phyloP scores from a whole-genome alignment of 495 filamentous ascomycete species.

The Hypoxylon subgilvum region DNA sequence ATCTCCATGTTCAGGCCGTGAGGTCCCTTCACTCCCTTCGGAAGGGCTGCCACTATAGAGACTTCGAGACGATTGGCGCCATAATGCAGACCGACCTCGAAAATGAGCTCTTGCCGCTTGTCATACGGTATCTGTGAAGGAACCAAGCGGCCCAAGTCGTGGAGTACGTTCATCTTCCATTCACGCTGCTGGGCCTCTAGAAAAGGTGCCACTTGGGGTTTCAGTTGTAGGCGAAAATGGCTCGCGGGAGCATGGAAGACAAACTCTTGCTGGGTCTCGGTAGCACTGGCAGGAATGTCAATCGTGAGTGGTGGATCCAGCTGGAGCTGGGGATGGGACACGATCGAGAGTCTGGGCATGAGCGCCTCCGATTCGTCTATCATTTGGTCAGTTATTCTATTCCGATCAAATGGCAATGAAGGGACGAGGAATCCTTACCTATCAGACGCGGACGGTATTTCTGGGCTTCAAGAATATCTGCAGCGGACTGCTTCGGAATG shows the following conservation, averaged over 20 bases:
- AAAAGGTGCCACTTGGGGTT: slow-evolving; percentile 62
- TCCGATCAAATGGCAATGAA: slow-evolving; percentile 40
- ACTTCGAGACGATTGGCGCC: slow-evolving; percentile 71
- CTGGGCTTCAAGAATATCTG: slow-evolving; percentile 36
- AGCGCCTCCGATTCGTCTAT: slow-evolving; percentile 60
- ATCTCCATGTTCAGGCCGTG: slow-evolving; percentile 67
- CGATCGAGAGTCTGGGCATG: slow-evolving; percentile 68
- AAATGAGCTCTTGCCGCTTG: slow-evolving; percentile 55
- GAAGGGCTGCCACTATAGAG: slow-evolving; percentile 67
- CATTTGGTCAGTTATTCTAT: slow-evolving; percentile 37
- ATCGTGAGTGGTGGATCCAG: slow-evolving; percentile 59
- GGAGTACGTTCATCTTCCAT: slow-evolving; percentile 67
- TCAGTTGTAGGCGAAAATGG: slow-evolving; percentile 70
- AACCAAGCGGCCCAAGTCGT: slow-evolving; percentile 54
- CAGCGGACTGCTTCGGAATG: slow-evolving; percentile 29
- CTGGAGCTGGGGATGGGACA: slow-evolving; percentile 67
- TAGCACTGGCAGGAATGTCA: slow-evolving; percentile 65
- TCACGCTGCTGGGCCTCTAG: slow-evolving; percentile 61
- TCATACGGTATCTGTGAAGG: slow-evolving; percentile 28
- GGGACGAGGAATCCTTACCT: slow-evolving; percentile 16
- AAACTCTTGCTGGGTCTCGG: slow-evolving; percentile 68
- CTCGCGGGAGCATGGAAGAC: slow-evolving; percentile 67
- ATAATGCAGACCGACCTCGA: slow-evolving; percentile 64
- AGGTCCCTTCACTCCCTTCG: slow-evolving; percentile 60
- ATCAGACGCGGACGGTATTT: slow-evolving; percentile 35